These are phyloP conservation scores for Coemansia sp. DNA, from an alignment of 192 early-diverging fungal genomes.

Conservation along the genomic window DNA sequence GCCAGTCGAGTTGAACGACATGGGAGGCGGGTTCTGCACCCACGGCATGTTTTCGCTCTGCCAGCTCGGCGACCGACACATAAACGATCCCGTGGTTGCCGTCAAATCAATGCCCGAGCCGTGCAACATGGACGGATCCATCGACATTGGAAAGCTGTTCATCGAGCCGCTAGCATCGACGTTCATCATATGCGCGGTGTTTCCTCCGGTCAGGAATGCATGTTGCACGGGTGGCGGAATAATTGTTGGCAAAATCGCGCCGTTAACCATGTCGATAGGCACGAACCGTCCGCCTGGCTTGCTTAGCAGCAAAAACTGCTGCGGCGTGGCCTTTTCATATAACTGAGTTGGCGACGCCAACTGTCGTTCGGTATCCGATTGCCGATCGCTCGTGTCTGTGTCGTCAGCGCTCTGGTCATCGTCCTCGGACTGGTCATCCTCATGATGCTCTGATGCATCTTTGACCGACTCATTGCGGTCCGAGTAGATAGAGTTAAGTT, in stretches of 20 bases:
- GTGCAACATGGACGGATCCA: conserved; percentile 22
- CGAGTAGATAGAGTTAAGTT: conserved; percentile 13
- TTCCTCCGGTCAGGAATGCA: conserved; percentile 31
- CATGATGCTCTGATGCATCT: not conserved
- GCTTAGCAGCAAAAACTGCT: conserved; percentile 48
- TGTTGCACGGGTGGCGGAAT: conserved; percentile 32
- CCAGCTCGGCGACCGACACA: conserved; percentile 48
- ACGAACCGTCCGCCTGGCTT: conserved; percentile 57
- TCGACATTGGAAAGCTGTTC: conserved; percentile 29
- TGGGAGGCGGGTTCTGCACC: conserved; percentile 14
- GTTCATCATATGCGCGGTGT: conserved; percentile 52
- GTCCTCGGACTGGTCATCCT: no score
- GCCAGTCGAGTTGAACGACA: conserved; percentile 25
- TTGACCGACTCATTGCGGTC: not conserved
- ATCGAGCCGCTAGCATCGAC: conserved; percentile 27
- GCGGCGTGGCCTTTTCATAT: conserved; percentile 7
- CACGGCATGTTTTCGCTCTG: conserved; percentile 45
- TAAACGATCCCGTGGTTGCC: conserved; percentile 26
- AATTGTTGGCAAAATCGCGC: conserved; percentile 39
- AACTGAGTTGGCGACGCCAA: not conserved
- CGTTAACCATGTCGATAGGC: conserved; percentile 48
- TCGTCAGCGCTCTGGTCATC: not conserved
- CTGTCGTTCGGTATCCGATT: not conserved
- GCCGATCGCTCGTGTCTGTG: not conserved
- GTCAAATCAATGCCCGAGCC: conserved; percentile 20